phyloP scores from a whole-genome alignment of 495 filamentous ascomycete genomes.

The Penicillium bialowiezense region DNA sequence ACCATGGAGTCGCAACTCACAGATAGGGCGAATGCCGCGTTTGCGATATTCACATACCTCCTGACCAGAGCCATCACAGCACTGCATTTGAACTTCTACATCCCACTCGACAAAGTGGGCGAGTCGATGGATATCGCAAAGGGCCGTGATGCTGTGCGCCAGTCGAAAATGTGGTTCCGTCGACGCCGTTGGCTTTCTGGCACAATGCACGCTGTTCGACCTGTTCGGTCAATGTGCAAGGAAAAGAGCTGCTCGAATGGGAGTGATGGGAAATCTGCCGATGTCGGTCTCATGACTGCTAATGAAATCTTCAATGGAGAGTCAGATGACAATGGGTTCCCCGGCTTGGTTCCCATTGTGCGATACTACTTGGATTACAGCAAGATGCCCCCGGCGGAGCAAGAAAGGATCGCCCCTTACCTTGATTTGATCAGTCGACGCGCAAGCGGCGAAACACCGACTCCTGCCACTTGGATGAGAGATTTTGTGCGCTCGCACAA shows the following conservation, averaged over 20 bases:
- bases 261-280: conserved; percentile 63
- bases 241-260: neutral
- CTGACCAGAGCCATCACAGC: neutral
- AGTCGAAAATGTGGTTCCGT: conserved; percentile 76
- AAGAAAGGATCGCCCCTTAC: conserved; percentile 73
- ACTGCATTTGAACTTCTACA: conserved; percentile 48
- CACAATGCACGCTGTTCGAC: conserved; percentile 58
- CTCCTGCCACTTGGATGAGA: conserved; percentile 78
- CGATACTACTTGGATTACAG: conserved; percentile 80
- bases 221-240: neutral
- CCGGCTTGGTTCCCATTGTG: conserved; percentile 79
- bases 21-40: neutral
- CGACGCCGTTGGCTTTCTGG: conserved; percentile 32
- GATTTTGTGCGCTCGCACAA: conserved; percentile 66
- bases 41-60: neutral
- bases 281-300: conserved; percentile 72
- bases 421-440: conserved; percentile 73
- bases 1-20: conserved; percentile 4
- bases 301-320: conserved; percentile 81
- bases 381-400: conserved; percentile 76
- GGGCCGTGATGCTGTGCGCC: conserved; percentile 69
- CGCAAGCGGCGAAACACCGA: conserved; percentile 76
- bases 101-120: conserved; percentile 63
- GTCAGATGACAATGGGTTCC: conserved; percentile 35
- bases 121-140: conserved; percentile 91